Evolutionary conservation across 371 early-diverging fungal genomes (phyloP).

Genomic region (Syncephalastrum contaminatum): DNA sequence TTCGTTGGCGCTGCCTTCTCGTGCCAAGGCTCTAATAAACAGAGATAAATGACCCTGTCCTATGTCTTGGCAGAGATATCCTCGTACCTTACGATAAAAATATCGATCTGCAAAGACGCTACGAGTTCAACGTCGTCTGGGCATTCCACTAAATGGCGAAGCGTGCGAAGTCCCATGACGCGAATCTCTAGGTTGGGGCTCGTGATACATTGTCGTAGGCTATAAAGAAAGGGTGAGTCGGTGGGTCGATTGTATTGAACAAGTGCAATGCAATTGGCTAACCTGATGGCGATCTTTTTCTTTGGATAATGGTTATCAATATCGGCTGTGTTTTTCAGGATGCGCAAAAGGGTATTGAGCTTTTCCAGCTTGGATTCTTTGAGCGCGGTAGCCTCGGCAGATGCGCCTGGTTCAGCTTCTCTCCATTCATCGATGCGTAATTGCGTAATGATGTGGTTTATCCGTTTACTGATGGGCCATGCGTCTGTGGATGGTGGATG

Average conservation of each 20-base stretch:
- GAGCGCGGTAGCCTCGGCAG: conserved; percentile 10
- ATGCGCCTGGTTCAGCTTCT: conserved; percentile 12
- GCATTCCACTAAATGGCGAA: conserved; percentile 53
- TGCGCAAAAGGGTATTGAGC: conserved; percentile 34
- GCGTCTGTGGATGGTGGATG: conserved; percentile 22
- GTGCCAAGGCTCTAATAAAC: conserved; percentile 52
- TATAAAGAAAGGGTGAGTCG: conserved; percentile 10
- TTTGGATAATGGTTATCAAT: conserved; percentile 39
- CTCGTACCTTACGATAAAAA: conserved; percentile 64
- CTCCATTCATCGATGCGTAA: conserved; percentile 42
- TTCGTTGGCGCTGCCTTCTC: conserved; percentile 63
- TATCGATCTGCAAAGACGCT: conserved; percentile 57
- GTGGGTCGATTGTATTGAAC: neutral
- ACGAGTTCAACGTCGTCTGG: conserved; percentile 44
- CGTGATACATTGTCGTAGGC: conserved; percentile 55
- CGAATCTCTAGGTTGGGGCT: conserved; percentile 54
- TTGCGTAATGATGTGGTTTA: conserved; percentile 34
- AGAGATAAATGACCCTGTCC: neutral
- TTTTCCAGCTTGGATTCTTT: conserved; percentile 42
- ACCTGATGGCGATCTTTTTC: conserved; percentile 33
- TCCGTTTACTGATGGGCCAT: conserved; percentile 34
- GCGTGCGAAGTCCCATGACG: conserved; percentile 51
- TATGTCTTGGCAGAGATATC: neutral
- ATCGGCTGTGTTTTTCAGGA: conserved; percentile 45
- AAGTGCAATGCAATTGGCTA: neutral